phyloP scores from a whole-genome alignment of 2,329 filamentous ascomycete genomes.

The Coniochaeta sp. region DNA sequence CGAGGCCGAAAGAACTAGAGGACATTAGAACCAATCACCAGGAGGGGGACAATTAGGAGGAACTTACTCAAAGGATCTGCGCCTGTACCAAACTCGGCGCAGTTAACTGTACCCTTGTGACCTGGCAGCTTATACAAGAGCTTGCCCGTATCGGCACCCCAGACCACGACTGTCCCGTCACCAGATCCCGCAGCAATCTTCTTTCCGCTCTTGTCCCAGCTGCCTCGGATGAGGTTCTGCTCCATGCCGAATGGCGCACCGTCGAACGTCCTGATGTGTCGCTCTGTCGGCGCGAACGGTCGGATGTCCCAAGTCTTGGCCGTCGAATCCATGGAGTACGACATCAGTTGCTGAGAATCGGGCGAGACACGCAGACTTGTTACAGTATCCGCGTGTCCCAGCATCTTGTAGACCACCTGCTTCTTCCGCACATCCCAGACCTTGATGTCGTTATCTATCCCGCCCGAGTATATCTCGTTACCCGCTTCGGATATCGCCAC shows the following conservation, averaged over 20 bases:
- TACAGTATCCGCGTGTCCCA: constrained; percentile 86
- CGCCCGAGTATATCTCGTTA: constrained; percentile 89
- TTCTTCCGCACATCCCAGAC: constrained; percentile 97
- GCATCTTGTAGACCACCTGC: constrained; percentile 76
- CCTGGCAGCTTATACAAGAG: constrained; percentile 91
- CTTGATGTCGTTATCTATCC: constrained; percentile 95
- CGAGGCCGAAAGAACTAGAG: constrained; percentile 76
- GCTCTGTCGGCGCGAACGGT: constrained; percentile 84
- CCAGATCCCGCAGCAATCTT: constrained; percentile 84
- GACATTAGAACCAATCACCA: constrained; percentile 23
- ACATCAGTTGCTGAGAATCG: constrained; percentile 82
- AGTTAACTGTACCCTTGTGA: constrained; percentile 91
- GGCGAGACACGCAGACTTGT: constrained; percentile 89
- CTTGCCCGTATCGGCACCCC: constrained; percentile 84
- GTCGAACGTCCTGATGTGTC: constrained; percentile 82
- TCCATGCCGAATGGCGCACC: constrained; percentile 84
- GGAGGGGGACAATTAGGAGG: background rate
- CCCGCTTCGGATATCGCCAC: constrained; percentile 89
- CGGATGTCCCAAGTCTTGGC: constrained; percentile 94
- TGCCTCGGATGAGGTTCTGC: constrained; percentile 84
- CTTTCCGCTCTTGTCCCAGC: constrained; percentile 82
- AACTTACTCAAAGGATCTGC: constrained; percentile 82
- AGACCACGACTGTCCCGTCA: constrained; percentile 84
- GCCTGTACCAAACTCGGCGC: constrained; percentile 80
- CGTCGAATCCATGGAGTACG: constrained; percentile 89